Evolutionary conservation across 2,329 filamentous ascomycete species (phyloP), one percentile per base, ranked within the genome.

Genomic region (Fonsecaea nubica): DNA sequence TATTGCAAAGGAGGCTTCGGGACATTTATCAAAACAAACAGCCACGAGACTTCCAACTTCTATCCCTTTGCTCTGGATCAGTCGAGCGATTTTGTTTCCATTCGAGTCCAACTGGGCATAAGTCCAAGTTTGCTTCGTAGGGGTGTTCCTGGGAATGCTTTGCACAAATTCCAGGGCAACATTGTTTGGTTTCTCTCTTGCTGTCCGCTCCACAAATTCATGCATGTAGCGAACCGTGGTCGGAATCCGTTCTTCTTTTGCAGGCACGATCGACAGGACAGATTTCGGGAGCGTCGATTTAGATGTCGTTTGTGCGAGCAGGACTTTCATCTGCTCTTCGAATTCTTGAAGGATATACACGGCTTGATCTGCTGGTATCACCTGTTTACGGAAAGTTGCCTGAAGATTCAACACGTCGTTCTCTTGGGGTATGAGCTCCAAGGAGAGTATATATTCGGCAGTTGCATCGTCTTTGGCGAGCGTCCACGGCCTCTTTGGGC

Each of bases 11-110:
- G 92, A 93, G 0, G 92, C 92, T 74, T 94, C 90, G 0, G 92
- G 89, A 67, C 90, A 93, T 75, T 96, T 96, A 63, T 92, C 88
- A 73, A 96, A 96, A 74, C 90, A 92, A 8, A 94, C 84, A 0
- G 88, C 92, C 25, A 96, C 82, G 4, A 93, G 87, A 32, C 80
- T 80, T 0, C 91, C 89, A 0, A 85, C 80, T 0, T 75, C 68
- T 0, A 87, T 78, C 2, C 82, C 84, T 21, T 82, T 76, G 0
- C 76, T 71, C 1, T 81, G 75, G 0, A 96, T 80, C 12, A 93
- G 75, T 61, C 89, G 83, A 0, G 92, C 91, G 15, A 96, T 84
- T 69, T 83, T 85, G 72, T 96, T 93, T 0, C 90, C 91, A 71
- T 89, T 85, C 0, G 82, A 75, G 71, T 97, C 80, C 0, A 97